Evolutionary conservation across 2,329 filamentous ascomycete species (phyloP), one percentile per base, ranked within the genome.

Genomic region (Colletotrichum sp.): DNA sequence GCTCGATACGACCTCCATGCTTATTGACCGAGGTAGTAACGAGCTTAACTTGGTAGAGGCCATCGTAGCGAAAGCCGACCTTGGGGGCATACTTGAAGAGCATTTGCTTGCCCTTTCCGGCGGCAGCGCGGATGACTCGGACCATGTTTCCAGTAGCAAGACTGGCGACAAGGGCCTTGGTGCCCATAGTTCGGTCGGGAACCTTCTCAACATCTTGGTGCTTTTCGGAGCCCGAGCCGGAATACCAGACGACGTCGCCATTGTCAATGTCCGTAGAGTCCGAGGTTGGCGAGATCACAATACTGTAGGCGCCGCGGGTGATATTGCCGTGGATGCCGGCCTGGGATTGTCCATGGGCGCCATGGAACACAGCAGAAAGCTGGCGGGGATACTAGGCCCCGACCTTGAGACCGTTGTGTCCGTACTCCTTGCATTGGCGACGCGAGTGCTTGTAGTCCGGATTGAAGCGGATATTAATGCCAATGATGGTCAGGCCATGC

Each of bases 371-470:
- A 0, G 88, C 85, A 12, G 84, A 87, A 1, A 89, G 81, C 75
- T 90, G 90, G 1, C 84, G 84, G 0, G 90, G 89, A 85, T 86
- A 92, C 90, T 90, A 92, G 34, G 87, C 78, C 10, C 86, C 85
- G 4, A 83, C 78, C 0, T 4, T 14, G 4, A 85, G 78, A 6
- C 80, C 80, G 77, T 86, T 87, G 76, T 85, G 75, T 16, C 82
- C 75, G 21, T 30, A 76, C 1, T 79, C 73, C 6, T 78, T 71
- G 10, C 78, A 76, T 3, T 63, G 13, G 2, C 69, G 76, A 55
- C 79, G 75, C 10, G 70, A 14, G 58, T 73, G 0, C 0, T 24
- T 7, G 43, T 69, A 79, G 2, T 62, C 9, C 2, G 73, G 77
- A 71, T 82, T 77, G 26, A 78, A 65, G 68, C 81, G 76, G 21